phyloP scores from a whole-genome alignment of 2,329 filamentous ascomycete species.

The Pseudogymnoascus sp. region DNA sequence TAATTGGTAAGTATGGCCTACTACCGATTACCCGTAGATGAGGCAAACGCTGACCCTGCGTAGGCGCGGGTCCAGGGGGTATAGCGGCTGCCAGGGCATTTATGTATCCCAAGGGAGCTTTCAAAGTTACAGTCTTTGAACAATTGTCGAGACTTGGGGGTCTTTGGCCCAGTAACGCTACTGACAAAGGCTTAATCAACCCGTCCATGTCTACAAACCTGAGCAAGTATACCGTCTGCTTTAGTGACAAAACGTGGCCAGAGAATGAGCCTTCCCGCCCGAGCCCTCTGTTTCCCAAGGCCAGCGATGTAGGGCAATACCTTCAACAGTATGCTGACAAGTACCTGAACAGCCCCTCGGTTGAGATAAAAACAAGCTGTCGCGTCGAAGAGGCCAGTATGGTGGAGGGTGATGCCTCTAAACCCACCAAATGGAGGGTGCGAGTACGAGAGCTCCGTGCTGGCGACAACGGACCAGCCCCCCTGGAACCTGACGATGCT shows the following conservation, averaged over 20 bases:
- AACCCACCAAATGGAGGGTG: slow-evolving; percentile 13
- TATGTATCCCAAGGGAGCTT: slow-evolving; percentile 47
- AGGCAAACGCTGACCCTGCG: background rate
- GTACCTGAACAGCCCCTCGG: slow-evolving; percentile 40
- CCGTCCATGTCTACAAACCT: slow-evolving; percentile 68
- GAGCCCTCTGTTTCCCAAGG: slow-evolving; percentile 52
- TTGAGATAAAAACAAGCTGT: slow-evolving; percentile 19
- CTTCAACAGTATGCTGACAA: slow-evolving; percentile 53
- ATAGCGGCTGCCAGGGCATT: slow-evolving; percentile 68
- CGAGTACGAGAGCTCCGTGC: background rate
- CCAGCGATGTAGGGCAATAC: slow-evolving; percentile 71
- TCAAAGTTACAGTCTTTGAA: slow-evolving; percentile 66
- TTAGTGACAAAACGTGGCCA: slow-evolving; percentile 67
- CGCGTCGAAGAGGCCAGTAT: slow-evolving; percentile 17
- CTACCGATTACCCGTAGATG: background rate
- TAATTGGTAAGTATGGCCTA: slow-evolving; percentile 20
- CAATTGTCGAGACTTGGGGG: slow-evolving; percentile 60
- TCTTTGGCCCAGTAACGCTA: slow-evolving; percentile 60
- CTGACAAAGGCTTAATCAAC: slow-evolving; percentile 47
- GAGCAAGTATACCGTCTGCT: slow-evolving; percentile 67
- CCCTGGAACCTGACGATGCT: background rate
- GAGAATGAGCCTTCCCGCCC: slow-evolving; percentile 44
- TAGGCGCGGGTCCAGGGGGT: slow-evolving; percentile 63
- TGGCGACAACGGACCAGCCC: background rate
- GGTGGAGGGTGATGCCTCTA: slow-evolving; percentile 16